Percentiles rank a stretch among this genome's conserved stretches.
phyloP scores from a whole-genome alignment of 305 asterid genomes.

The Fraxinus greggii region DNA sequence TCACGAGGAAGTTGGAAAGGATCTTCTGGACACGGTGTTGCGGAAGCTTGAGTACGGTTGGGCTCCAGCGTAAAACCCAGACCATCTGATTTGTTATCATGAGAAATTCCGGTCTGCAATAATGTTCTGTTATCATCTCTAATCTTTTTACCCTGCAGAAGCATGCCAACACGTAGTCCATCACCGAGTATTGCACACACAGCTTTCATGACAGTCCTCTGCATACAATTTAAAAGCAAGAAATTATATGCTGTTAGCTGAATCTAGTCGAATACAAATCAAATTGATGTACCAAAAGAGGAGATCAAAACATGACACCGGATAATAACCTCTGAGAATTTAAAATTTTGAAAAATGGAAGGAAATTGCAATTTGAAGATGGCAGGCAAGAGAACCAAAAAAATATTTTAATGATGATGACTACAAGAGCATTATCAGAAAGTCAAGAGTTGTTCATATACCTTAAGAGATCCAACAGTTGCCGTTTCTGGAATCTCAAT shows the following conservation, averaged over 20 bases:
- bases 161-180: constrained; percentile 74
- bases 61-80: constrained; percentile 83
- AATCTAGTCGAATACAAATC: not conserved
- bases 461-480: constrained; percentile 91
- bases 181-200: constrained; percentile 76
- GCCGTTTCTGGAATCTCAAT: constrained; percentile 90
- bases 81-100: constrained; percentile 58
- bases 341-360: not conserved
- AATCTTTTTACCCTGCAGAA: constrained; percentile 89
- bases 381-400: not conserved
- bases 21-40: constrained; percentile 30
- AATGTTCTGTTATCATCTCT: constrained; percentile 81
- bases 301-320: not conserved
- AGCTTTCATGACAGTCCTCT: constrained; percentile 91
- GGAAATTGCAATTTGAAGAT: not conserved
- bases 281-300: not conserved
- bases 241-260: constrained; percentile 2
- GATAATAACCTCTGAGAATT: not conserved
- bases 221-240: constrained; percentile 22
- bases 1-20: constrained; percentile 27
- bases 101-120: constrained; percentile 76
- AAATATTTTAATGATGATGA: not conserved
- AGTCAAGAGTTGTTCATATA: constrained; percentile 24
- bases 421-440: not conserved
- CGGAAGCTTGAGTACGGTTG: constrained; percentile 35